Conservation (phyloP, 345 rosid species). For the Brassica nigra region DNA sequence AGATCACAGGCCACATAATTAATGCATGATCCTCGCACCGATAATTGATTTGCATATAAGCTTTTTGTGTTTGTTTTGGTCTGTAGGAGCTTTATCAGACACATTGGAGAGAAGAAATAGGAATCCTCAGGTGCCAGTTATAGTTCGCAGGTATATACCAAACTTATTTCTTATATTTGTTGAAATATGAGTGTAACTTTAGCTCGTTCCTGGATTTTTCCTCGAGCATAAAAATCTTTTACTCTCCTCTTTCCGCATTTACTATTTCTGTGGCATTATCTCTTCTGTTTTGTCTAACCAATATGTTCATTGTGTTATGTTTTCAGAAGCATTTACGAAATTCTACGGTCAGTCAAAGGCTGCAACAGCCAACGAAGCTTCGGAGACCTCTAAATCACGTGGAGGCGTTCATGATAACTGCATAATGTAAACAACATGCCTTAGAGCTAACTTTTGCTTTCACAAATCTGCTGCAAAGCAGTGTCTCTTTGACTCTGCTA, state of each 20-base stretch:
- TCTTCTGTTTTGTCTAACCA: neutral
- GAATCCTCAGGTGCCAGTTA: conserved; percentile 68
- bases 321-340: conserved; percentile 60
- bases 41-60: too few relatives aligned
- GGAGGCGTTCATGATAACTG: conserved; percentile 86
- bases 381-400: conserved; percentile 58
- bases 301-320: neutral
- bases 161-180: neutral
- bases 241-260: too few relatives aligned
- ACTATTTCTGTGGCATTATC: neutral
- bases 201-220: neutral
- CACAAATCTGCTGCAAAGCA: neutral
- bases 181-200: neutral
- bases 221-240: too few relatives aligned
- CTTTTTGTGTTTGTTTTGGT: neutral
- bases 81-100: conserved; percentile 78
- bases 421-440: conserved; percentile 59
- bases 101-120: conserved; percentile 79
- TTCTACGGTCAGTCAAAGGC: conserved; percentile 55
- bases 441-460: conserved; percentile 11
- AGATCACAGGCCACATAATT: too few relatives aligned
- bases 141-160: conserved; percentile 73
- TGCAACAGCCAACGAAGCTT: conserved; percentile 60
- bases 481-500: neutral
- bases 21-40: too few relatives aligned